These are phyloP conservation scores for Urtica urens DNA, from an alignment of 306 rosid genomes.

Conservation along the genomic window DNA sequence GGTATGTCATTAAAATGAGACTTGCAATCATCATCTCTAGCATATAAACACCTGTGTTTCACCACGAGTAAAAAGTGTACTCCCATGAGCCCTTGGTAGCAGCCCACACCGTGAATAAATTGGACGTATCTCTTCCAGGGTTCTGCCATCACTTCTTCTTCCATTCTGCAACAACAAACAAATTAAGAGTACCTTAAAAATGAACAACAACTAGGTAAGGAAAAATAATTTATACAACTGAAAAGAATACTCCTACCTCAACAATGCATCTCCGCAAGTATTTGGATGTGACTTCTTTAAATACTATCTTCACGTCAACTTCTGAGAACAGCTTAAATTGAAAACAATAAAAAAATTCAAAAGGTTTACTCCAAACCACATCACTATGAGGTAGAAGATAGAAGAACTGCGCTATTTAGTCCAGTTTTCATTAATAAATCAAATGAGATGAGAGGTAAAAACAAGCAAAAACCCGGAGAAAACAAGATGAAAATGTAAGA, in stretches of 20 bases:
- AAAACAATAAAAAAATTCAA: slow-evolving; percentile 2
- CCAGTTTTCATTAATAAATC: background rate
- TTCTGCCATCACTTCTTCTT: slow-evolving; percentile 88
- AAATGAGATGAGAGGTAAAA: background rate
- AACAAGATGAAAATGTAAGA: background rate
- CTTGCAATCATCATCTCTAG: background rate
- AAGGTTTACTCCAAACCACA: background rate
- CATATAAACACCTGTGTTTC: slow-evolving; percentile 84
- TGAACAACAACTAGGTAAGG: too few relatives aligned
- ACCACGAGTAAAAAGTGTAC: slow-evolving; percentile 94
- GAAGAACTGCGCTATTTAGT: background rate
- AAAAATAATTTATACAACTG: background rate
- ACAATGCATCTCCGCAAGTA: slow-evolving; percentile 80
- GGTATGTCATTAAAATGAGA: background rate
- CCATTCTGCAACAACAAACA: slow-evolving; percentile 52
- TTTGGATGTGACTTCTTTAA: slow-evolving; percentile 82
- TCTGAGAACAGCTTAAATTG: slow-evolving; percentile 59
- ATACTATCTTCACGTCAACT: slow-evolving; percentile 94
- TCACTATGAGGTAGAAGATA: background rate
- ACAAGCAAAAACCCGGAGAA: background rate
- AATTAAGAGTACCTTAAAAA: slow-evolving; percentile 22
- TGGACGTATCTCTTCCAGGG: slow-evolving; percentile 65
- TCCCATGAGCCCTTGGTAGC: slow-evolving; percentile 97
- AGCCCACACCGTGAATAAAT: slow-evolving; percentile 72
- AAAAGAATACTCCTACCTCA: slow-evolving; percentile 46